These are phyloP conservation scores for Auriscalpium microsporum DNA, from an alignment of 768 basidiomycete species.

Conservation along the genomic window DNA sequence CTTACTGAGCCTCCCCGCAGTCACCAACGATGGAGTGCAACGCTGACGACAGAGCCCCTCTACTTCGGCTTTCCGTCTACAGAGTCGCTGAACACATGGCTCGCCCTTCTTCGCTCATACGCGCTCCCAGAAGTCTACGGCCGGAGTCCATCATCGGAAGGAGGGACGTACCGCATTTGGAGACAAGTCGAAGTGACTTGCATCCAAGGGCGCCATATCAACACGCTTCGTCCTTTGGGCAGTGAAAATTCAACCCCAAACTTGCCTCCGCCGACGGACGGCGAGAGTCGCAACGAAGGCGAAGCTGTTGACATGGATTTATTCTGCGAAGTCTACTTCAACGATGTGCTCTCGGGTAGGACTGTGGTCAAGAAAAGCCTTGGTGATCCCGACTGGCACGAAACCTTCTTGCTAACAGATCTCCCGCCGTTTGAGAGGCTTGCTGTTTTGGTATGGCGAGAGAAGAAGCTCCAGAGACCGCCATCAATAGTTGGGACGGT, in stretches of 20 bases:
- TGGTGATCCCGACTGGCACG: conserved; percentile 75
- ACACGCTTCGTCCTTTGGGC: conserved; percentile 35
- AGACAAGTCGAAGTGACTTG: conserved; percentile 69
- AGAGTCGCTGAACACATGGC: conserved; percentile 65
- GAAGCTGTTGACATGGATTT: conserved; percentile 61
- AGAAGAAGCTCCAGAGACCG: conserved; percentile 55
- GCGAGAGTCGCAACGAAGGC: conserved; percentile 14
- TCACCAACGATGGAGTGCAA: conserved; percentile 52
- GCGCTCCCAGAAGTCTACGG: conserved; percentile 77
- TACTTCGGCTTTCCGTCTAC: conserved; percentile 64
- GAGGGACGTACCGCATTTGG: conserved; percentile 83
- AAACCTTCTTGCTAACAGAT: conserved; percentile 64
- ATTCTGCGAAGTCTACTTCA: conserved; percentile 72
- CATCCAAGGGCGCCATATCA: conserved; percentile 68
- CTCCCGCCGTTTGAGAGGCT: conserved; percentile 72
- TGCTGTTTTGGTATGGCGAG: conserved; percentile 59
- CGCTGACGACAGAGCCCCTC: conserved; percentile 48
- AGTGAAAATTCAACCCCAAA: conserved; percentile 21
- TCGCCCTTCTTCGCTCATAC: conserved; percentile 72
- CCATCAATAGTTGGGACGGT: conserved; percentile 45
- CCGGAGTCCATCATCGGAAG: conserved; percentile 39
- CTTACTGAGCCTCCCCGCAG: conserved; percentile 25
- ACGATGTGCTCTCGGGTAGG: conserved; percentile 57
- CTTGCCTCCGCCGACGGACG: not conserved
- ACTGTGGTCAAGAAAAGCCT: conserved; percentile 65